Conservation (phyloP, 805 yeast genomes). For the Wickerhamomyces silvicola region DNA sequence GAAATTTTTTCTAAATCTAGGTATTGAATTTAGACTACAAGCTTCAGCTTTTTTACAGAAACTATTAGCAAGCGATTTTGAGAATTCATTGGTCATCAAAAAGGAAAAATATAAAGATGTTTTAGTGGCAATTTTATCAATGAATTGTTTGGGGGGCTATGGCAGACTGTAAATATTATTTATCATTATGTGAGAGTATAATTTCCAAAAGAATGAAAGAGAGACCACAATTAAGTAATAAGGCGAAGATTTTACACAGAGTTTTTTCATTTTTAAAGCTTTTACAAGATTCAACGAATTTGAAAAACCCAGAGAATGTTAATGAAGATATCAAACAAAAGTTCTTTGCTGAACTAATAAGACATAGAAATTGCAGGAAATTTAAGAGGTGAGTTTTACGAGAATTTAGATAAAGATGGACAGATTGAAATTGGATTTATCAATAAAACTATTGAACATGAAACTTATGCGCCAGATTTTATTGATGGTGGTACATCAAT, state of each 20-base stretch:
- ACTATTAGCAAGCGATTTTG: conserved; percentile 46
- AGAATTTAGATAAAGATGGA: conserved; percentile 38
- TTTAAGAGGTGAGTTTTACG: conserved; percentile 30
- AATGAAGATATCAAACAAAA: conserved; percentile 9
- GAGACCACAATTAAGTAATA: conserved; percentile 62
- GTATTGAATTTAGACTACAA: conserved; percentile 67
- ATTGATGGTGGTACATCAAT: conserved; percentile 26
- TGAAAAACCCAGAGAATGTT: conserved; percentile 11
- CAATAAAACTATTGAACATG: conserved; percentile 11
- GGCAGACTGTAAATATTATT: conserved; percentile 74
- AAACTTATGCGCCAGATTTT: conserved; percentile 29
- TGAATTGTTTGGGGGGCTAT: conserved; percentile 91
- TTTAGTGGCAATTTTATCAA: conserved; percentile 72
- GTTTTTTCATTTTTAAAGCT: conserved; percentile 69
- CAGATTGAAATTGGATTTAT: conserved; percentile 37
- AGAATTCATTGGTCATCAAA: conserved; percentile 27
- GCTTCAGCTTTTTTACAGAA: conserved; percentile 62
- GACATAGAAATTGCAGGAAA: conserved; percentile 18
- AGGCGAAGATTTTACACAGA: conserved; percentile 72
- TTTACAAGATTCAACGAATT: conserved; percentile 60
- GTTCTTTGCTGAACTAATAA: conserved; percentile 8
- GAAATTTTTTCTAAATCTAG: conserved; percentile 65
- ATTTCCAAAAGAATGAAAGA: conserved; percentile 61
- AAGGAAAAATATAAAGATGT: conserved; percentile 77
- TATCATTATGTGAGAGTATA: conserved; percentile 70